phyloP scores from a whole-genome alignment of 164 flowering plant species.

The Akebia trifoliata region DNA sequence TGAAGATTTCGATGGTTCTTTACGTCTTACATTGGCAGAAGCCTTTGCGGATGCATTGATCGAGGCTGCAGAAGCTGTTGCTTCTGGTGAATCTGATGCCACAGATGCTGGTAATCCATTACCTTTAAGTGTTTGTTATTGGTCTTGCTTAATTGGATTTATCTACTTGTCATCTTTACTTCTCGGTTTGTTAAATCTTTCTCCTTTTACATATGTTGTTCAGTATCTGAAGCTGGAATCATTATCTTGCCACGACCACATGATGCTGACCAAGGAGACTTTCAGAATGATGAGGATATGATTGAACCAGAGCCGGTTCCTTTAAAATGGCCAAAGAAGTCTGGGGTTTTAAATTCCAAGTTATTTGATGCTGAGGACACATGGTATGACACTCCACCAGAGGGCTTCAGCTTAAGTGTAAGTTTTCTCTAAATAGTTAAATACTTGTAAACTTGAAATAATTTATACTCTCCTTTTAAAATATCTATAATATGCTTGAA shows the following conservation, averaged over 20 bases:
- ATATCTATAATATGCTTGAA: not conserved
- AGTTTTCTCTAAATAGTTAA: slow-evolving; percentile 16
- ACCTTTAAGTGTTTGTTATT: not conserved
- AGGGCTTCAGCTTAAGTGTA: slow-evolving; percentile 69
- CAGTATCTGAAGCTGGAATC: slow-evolving; percentile 75
- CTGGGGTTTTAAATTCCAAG: slow-evolving; percentile 38
- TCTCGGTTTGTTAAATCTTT: not conserved
- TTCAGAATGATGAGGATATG: slow-evolving; percentile 22
- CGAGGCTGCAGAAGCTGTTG: slow-evolving; percentile 74
- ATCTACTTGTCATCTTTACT: not conserved
- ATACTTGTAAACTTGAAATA: not conserved
- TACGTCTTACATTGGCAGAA: slow-evolving; percentile 67
- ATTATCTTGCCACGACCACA: slow-evolving; percentile 41
- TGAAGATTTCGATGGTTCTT: slow-evolving; percentile 25
- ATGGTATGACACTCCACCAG: slow-evolving; percentile 80
- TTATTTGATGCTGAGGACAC: slow-evolving; percentile 56
- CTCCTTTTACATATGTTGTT: slow-evolving; percentile 10
- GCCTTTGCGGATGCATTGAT: slow-evolving; percentile 72
- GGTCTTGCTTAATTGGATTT: not conserved
- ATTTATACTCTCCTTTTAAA: not conserved
- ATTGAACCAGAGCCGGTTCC: slow-evolving; percentile 30
- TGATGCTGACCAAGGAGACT: slow-evolving; percentile 25
- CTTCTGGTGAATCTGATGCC: slow-evolving; percentile 55
- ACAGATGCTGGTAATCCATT: slow-evolving; percentile 54
- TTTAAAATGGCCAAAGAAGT: slow-evolving; percentile 56